These are phyloP conservation scores for Collybia sp. DNA, from an alignment of 768 basidiomycete species.

Conservation along the genomic window DNA sequence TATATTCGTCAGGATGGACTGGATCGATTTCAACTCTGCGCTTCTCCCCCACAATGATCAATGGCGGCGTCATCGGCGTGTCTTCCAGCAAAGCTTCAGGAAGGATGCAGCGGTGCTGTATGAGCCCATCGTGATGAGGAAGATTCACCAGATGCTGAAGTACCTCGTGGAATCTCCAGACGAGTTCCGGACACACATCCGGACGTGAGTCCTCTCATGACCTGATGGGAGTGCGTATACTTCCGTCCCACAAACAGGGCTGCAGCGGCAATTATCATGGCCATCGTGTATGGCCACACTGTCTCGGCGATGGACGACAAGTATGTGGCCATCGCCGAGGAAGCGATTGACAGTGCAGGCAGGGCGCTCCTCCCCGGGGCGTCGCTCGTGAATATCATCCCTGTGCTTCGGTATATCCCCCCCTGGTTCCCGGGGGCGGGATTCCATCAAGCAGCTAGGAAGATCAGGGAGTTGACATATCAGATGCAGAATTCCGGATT, in stretches of 20 bases:
- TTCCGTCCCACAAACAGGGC: not conserved
- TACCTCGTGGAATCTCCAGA: conserved; percentile 10
- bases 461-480: conserved; percentile 4
- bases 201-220: conserved; percentile 6
- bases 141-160: conserved; percentile 23
- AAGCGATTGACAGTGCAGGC: conserved; percentile 6
- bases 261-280: conserved; percentile 13
- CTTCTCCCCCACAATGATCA: conserved; percentile 27
- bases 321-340: conserved; percentile 16
- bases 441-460: conserved; percentile 16
- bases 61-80: conserved; percentile 32
- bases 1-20: too few species aligned
- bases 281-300: conserved; percentile 22
- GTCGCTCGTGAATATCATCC: conserved; percentile 20
- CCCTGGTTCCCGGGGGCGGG: conserved; percentile 29
- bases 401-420: conserved; percentile 27
- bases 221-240: not conserved
- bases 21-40: conserved; percentile 25
- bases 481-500: conserved; percentile 12
- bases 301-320: conserved; percentile 17
- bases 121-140: conserved; percentile 22
- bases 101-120: conserved; percentile 22
- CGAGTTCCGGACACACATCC: conserved; percentile 16
- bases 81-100: conserved; percentile 29
- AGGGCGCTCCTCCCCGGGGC: conserved; percentile 16